Percentiles rank a stretch among this genome's conserved stretches.
Conservation (phyloP, 2,329 filamentous ascomycete species). For the Thielaviopsis euricoi region DNA sequence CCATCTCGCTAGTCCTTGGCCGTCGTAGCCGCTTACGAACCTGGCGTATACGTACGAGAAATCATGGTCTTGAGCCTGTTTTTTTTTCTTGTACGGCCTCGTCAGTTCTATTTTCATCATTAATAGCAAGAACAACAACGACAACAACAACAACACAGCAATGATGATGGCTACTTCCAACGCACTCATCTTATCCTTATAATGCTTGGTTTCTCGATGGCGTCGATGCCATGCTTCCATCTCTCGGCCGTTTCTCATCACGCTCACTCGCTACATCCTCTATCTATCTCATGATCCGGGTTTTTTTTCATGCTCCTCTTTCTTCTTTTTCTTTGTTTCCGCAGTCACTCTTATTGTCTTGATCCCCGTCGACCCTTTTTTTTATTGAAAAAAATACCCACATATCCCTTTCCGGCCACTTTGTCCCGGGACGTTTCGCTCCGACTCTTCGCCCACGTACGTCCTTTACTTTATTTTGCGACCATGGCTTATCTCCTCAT, state of each 20-base stretch:
- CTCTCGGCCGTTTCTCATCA: background rate
- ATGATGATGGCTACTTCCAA: background rate
- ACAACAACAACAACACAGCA: background rate
- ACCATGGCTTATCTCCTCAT: background rate
- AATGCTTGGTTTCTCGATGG: background rate
- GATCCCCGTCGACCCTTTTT: background rate
- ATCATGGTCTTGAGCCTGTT: background rate
- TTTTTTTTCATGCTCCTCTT: background rate
- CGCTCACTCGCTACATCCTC: background rate
- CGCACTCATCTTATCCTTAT: background rate
- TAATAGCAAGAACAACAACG: background rate
- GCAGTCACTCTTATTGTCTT: background rate
- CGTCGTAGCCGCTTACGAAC: constrained; percentile 5
- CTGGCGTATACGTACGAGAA: background rate
- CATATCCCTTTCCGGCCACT: background rate
- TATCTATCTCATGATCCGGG: constrained; percentile 1
- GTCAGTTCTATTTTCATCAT: background rate
- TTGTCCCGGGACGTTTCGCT: background rate
- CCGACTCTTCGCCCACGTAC: background rate
- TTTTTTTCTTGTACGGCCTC: background rate
- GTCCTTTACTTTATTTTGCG: background rate
- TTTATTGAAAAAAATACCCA: background rate
- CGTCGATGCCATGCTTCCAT: constrained; percentile 2
- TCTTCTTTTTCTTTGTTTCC: constrained; percentile 1
- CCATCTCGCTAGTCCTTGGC: constrained; percentile 1